Evolutionary conservation across 2,329 filamentous ascomycete species (phyloP).

Genomic region (Thelonectria olida): DNA sequence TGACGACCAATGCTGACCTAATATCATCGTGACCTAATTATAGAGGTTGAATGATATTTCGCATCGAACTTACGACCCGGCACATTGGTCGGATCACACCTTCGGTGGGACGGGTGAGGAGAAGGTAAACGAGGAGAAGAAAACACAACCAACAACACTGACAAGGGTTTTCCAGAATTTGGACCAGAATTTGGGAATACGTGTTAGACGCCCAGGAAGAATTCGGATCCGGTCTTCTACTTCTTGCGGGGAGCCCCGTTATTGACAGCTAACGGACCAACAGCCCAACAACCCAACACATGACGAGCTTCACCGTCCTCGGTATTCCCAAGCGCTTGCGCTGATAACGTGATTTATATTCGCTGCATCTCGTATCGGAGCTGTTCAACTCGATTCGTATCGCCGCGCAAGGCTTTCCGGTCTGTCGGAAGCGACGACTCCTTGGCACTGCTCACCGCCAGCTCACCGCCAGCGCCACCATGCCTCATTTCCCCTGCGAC

Average conservation of each 20-base stretch:
- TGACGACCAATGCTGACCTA: not conserved
- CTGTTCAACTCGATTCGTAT: not conserved
- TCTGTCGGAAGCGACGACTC: conserved; percentile 15
- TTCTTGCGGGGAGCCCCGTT: not conserved
- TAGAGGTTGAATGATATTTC: too few relatives aligned
- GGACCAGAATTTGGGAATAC: conserved; percentile 8
- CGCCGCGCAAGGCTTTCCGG: conserved; percentile 2
- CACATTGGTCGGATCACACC: not conserved
- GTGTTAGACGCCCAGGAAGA: conserved; percentile 12
- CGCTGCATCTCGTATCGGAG: not conserved
- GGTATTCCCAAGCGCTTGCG: not conserved
- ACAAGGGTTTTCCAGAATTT: not conserved
- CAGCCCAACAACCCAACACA: too few relatives aligned
- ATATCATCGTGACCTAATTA: too few relatives aligned
- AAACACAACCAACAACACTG: conserved; percentile 11
- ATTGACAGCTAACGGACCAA: conserved; percentile 8
- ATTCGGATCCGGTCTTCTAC: not conserved
- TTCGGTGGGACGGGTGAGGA: not conserved
- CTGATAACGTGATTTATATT: not conserved
- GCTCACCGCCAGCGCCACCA: conserved; percentile 30
- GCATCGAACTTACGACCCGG: not conserved
- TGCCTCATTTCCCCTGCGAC: conserved; percentile 15
- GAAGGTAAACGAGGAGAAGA: not conserved
- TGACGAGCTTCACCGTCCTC: not conserved
- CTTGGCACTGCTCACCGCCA: conserved; percentile 28